Evolutionary conservation across 2,329 filamentous ascomycete genomes (phyloP).

Genomic region (Fusarium nurragi): DNA sequence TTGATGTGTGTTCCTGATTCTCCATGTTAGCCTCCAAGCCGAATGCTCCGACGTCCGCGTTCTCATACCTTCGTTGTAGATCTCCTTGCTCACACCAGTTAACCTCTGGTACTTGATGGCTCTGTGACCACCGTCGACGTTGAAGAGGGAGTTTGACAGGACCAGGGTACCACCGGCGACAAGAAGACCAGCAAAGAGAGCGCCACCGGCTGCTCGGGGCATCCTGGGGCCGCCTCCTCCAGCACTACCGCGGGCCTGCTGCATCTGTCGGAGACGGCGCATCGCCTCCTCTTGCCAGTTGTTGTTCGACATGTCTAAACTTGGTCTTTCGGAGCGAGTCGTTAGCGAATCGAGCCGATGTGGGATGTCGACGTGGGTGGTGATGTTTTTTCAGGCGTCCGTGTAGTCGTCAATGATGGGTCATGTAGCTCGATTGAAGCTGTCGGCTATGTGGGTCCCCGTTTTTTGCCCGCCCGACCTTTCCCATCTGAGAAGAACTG

Average conservation of each 20-base stretch:
- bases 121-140: slow-evolving; percentile 97
- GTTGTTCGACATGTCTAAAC: slow-evolving; percentile 48
- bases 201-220: slow-evolving; percentile 53
- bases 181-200: slow-evolving; percentile 54
- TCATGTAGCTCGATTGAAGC: slow-evolving; percentile 43
- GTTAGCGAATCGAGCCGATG: slow-evolving; percentile 23
- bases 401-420: slow-evolving; percentile 36
- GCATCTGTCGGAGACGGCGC: slow-evolving; percentile 61
- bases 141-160: slow-evolving; percentile 72
- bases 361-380: slow-evolving; percentile 21
- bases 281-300: slow-evolving; percentile 62
- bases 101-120: slow-evolving; percentile 98
- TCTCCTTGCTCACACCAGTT: slow-evolving; percentile 93
- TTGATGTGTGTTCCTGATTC: slow-evolving; percentile 86
- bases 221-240: slow-evolving; percentile 56
- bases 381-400: slow-evolving; percentile 28
- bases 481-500: slow-evolving; percentile 31
- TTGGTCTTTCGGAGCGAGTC: slow-evolving; percentile 11
- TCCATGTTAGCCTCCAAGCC: slow-evolving; percentile 27
- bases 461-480: slow-evolving; percentile 37
- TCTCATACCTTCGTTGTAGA: slow-evolving; percentile 86
- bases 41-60: slow-evolving; percentile 19
- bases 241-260: slow-evolving; percentile 55
- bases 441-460: slow-evolving; percentile 40
- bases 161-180: slow-evolving; percentile 61